These are phyloP conservation scores for Durusdinium trenchii DNA, from an alignment of 73 alveolate genomes.

Conservation along the genomic window DNA sequence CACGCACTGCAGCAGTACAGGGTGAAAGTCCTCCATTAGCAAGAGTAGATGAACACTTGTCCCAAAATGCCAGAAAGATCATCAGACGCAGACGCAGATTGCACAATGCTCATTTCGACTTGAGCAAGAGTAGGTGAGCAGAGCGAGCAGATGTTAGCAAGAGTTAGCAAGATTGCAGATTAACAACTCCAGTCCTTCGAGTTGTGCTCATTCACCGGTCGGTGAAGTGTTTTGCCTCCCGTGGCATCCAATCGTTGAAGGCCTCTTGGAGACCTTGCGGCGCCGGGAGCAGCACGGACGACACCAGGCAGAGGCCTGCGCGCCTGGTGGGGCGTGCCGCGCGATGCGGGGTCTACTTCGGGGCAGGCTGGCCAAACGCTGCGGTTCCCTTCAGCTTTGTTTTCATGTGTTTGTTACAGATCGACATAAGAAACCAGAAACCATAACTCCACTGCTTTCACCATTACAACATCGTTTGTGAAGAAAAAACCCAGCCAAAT, in stretches of 20 bases:
- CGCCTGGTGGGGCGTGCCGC: no score
- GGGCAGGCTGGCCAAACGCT: no score
- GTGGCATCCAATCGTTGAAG: not conserved
- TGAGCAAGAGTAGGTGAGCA: not conserved
- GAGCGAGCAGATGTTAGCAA: not conserved
- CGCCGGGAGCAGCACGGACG: conserved; percentile 41
- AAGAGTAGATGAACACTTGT: no score
- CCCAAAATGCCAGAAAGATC: not conserved
- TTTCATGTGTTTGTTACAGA: no score
- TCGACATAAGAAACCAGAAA: no score
- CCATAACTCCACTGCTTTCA: no score
- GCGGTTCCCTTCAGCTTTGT: no score
- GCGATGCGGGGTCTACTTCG: no score
- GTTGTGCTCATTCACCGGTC: not conserved
- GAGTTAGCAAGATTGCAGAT: not conserved
- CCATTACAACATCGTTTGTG: no score
- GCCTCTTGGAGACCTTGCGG: conserved; percentile 51
- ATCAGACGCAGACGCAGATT: not conserved
- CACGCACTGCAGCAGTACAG: no score
- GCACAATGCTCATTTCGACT: not conserved
- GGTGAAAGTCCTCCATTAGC: no score
- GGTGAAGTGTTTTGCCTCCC: not conserved
- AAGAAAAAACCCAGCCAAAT: no score
- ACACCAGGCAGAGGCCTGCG: conserved; percentile 75
- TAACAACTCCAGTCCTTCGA: not conserved